These are phyloP conservation scores for Kwoniella mangroviensis DNA, from an alignment of 768 basidiomycete genomes.

Conservation along the genomic window DNA sequence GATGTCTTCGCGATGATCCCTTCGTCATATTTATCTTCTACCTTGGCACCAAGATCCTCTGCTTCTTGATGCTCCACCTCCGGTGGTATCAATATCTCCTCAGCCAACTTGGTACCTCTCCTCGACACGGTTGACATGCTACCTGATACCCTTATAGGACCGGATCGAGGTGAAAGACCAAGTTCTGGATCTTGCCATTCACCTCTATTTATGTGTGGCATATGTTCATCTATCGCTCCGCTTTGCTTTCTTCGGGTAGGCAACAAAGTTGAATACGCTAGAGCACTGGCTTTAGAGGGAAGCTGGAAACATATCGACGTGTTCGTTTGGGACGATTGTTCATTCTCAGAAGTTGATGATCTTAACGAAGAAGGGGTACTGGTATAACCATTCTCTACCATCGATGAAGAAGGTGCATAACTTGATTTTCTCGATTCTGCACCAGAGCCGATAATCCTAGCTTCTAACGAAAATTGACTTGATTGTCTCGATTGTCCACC, in stretches of 20 bases:
- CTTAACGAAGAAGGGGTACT: neutral
- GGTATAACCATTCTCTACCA: neutral
- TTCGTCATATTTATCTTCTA: neutral
- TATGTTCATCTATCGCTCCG: neutral
- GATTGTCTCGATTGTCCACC: constrained; percentile 4
- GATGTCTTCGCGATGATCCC: neutral
- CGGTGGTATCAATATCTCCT: neutral
- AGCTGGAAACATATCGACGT: constrained; percentile 4
- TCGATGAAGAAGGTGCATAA: constrained; percentile 4
- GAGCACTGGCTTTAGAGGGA: neutral
- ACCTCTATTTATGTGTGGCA: constrained; percentile 17
- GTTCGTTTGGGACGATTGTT: neutral
- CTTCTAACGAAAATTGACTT: constrained; percentile 23
- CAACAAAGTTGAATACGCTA: constrained; percentile 12
- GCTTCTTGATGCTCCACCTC: neutral
- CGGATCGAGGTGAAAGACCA: constrained; percentile 18
- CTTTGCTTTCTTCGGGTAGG: constrained; percentile 9
- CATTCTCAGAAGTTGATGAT: constrained; percentile 6
- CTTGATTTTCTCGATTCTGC: neutral
- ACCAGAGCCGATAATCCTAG: constrained; percentile 1
- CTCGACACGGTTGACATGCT: neutral
- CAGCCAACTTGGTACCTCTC: constrained; percentile 3
- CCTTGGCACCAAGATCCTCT: neutral
- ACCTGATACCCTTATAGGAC: neutral
- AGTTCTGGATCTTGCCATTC: constrained; percentile 22